phyloP scores from a whole-genome alignment of 805 yeast species.

The Tetrapisispora pingtungensis region DNA sequence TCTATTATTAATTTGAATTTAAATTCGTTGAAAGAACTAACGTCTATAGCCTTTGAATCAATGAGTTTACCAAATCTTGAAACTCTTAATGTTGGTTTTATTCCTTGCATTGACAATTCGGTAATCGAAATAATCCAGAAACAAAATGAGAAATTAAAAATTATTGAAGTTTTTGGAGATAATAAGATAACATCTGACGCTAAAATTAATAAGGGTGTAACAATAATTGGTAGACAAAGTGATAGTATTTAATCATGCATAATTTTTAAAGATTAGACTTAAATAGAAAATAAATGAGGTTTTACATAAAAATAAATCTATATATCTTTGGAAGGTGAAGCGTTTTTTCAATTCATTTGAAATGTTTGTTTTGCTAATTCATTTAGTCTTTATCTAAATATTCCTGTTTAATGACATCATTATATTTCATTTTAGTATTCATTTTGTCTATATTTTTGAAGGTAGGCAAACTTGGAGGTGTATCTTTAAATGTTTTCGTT shows the following conservation, averaged over 20 bases:
- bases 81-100: conserved; percentile 68
- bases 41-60: conserved; percentile 41
- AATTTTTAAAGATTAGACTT: neutral
- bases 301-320: too few relatives aligned
- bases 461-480: conserved; percentile 37
- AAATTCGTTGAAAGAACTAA: conserved; percentile 58
- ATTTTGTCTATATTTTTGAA: conserved; percentile 62
- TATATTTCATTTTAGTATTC: conserved; percentile 31
- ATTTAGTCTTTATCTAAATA: neutral
- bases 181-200: conserved; percentile 56
- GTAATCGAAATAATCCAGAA: conserved; percentile 47
- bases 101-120: conserved; percentile 62
- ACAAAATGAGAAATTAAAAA: conserved; percentile 50
- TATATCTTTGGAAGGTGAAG: too few relatives aligned
- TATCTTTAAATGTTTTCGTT: conserved; percentile 14
- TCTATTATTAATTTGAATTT: conserved; percentile 62
- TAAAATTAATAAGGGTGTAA: conserved; percentile 41
- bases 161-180: conserved; percentile 75
- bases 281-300: neutral
- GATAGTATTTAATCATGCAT: conserved; percentile 38
- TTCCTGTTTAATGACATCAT: conserved; percentile 8
- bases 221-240: conserved; percentile 66
- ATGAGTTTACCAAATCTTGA: conserved; percentile 50
- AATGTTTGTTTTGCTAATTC: neutral
- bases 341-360: too few relatives aligned